Evolutionary conservation across 345 rosid species (phyloP), one percentile per base, ranked within the genome.

Genomic region (Garcia nutans): DNA sequence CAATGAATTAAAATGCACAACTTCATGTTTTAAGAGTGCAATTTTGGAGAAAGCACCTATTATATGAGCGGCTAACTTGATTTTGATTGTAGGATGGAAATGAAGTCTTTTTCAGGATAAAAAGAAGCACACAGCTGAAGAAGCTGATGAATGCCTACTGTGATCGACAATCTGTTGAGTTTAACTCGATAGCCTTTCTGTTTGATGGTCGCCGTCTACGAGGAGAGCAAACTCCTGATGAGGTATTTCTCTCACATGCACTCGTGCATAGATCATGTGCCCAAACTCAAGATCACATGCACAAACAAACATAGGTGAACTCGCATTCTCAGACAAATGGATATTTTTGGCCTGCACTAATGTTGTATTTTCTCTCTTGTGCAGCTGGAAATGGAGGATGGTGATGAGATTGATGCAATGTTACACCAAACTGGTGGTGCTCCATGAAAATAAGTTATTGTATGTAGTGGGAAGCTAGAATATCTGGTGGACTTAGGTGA

Each of bases 131-230:
- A 24, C 98, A 92, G 71, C 78, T 93, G 65, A 90, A 92, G 89
- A 92, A 92, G 87, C 88, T 93, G 47, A 92, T 93, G 98, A 88
- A 85, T 84, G 97, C 97, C 10, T 93, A 93, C 60, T 92, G 98
- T 79, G 97, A 93, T 64, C 76, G 96, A 5, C 97, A 90, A 55
- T 92, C 97, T 0, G 92, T 90, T 78, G 92, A 90, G 82, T 42
- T 92, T 65, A 90, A 79, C 88, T 84, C 97, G 0, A 90, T 93
- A 47, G 96, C 93, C 20, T 93, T 93, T 86, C 82, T 90, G 84
- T 93, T 92, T 74, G 96, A 93, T 79, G 98, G 98, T 0, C 94
- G 94, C 26, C 95, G 96, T 55, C 92, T 93, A 6, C 87, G 93
- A 7, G 93, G 81, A 4, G 93, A 92, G 77, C 94, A 92, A 56